These are phyloP conservation scores for Haemoproteus tartakovskyi DNA, from an alignment of 169 alveolate species.

Conservation along the genomic window DNA sequence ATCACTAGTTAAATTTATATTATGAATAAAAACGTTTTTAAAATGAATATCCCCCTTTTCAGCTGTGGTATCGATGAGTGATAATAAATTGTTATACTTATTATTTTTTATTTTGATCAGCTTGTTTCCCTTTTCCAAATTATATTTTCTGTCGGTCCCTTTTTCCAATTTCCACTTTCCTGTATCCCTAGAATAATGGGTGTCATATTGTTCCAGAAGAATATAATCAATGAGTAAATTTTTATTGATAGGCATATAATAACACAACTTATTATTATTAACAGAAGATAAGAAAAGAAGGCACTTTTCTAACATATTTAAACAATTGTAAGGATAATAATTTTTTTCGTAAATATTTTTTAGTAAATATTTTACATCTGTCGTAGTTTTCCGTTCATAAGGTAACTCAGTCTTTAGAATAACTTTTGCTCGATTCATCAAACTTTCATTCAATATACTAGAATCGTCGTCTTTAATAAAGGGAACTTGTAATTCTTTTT, in stretches of 20 bases:
- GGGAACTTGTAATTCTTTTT: slow-evolving; percentile 3
- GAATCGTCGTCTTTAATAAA: slow-evolving; percentile 14
- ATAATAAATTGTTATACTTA: slow-evolving; percentile 20
- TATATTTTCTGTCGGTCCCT: neutral
- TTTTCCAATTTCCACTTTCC: too few species aligned
- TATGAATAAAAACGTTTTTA: slow-evolving; percentile 51
- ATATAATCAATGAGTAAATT: slow-evolving; percentile 44
- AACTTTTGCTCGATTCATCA: slow-evolving; percentile 57
- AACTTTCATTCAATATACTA: neutral
- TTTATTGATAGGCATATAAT: slow-evolving; percentile 50
- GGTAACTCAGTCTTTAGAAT: slow-evolving; percentile 38
- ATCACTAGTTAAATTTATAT: slow-evolving; percentile 10
- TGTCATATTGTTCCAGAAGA: slow-evolving; percentile 49
- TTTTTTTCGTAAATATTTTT: slow-evolving; percentile 33
- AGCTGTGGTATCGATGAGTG: slow-evolving; percentile 22
- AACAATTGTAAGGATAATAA: slow-evolving; percentile 43
- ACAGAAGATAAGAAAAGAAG: slow-evolving; percentile 43
- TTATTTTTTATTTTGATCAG: slow-evolving; percentile 23
- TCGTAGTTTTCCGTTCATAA: slow-evolving; percentile 3
- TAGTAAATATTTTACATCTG: slow-evolving; percentile 29
- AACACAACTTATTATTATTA: slow-evolving; percentile 53
- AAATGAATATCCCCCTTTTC: neutral
- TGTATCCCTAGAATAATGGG: neutral
- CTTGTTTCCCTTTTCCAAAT: neutral
- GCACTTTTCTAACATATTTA: slow-evolving; percentile 59